Percentiles rank a stretch among this genome's conserved stretches.
Conservation (phyloP, 192 early-diverging fungal species). For the Gigaspora rosea region DNA sequence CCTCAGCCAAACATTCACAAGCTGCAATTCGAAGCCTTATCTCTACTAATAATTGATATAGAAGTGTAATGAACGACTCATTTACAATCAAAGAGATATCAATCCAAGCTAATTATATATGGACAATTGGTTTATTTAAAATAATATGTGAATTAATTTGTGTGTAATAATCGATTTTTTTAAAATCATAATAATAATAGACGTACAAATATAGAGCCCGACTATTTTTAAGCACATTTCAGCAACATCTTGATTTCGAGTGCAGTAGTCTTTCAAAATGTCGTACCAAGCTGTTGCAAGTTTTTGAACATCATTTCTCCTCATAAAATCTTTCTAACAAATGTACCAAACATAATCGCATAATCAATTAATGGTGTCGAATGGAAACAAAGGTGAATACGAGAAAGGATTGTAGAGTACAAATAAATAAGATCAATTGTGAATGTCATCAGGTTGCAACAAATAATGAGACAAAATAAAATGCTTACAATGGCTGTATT, state of each 20-base stretch:
- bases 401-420: neutral
- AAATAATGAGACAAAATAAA: neutral
- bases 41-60: conserved; percentile 72
- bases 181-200: neutral
- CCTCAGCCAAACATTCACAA: conserved; percentile 78
- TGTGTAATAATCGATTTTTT: neutral
- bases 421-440: neutral
- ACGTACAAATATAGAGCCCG: conserved; percentile 77
- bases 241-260: conserved; percentile 63
- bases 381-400: neutral
- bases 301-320: conserved; percentile 71
- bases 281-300: conserved; percentile 78
- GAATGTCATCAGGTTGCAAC: neutral
- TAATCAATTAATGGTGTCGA: neutral
- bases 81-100: conserved; percentile 90
- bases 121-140: neutral
- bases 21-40: conserved; percentile 69
- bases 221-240: conserved; percentile 68
- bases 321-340: conserved; percentile 82
- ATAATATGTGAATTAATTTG: neutral
- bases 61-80: conserved; percentile 69
- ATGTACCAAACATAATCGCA: neutral
- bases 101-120: conserved; percentile 72
- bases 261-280: conserved; percentile 64
- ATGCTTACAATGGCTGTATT: conserved; percentile 67